Evolutionary conservation across 2,329 filamentous ascomycete genomes (phyloP).

Genomic region (Metarhizium brunneum): DNA sequence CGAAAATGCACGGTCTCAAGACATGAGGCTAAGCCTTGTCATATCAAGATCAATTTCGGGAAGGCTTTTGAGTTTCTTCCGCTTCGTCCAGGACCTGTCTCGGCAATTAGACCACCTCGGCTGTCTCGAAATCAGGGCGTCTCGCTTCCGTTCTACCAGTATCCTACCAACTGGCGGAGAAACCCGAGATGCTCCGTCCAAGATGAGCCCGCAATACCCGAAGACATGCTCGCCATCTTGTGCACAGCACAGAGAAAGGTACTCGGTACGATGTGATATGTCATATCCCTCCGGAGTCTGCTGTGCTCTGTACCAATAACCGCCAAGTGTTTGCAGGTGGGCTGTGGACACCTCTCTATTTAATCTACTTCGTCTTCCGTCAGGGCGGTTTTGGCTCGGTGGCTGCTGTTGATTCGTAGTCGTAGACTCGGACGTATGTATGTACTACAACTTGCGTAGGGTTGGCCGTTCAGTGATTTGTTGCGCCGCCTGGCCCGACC

Average conservation of each 20-base stretch:
- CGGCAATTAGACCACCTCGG: neutral
- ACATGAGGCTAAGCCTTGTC: too few species aligned
- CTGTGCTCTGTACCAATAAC: neutral
- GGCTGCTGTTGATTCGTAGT: too few species aligned
- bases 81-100: neutral
- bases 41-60: too few species aligned
- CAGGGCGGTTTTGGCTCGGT: neutral
- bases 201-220: neutral
- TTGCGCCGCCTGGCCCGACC: neutral
- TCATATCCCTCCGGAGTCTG: neutral
- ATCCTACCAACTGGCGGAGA: neutral
- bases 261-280: neutral
- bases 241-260: neutral
- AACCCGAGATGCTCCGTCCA: too few species aligned
- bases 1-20: too few species aligned
- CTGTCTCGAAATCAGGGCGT: neutral
- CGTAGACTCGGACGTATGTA: too few species aligned
- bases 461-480: neutral
- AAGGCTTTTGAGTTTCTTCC: too few species aligned
- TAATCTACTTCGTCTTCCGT: neutral
- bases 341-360: neutral
- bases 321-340: neutral
- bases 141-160: neutral
- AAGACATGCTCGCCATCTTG: neutral
- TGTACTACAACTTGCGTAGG: neutral